Evolutionary conservation across 2,329 filamentous ascomycete genomes (phyloP), one percentile per base, ranked within the genome.

Genomic region (Trichothecium roseum): DNA sequence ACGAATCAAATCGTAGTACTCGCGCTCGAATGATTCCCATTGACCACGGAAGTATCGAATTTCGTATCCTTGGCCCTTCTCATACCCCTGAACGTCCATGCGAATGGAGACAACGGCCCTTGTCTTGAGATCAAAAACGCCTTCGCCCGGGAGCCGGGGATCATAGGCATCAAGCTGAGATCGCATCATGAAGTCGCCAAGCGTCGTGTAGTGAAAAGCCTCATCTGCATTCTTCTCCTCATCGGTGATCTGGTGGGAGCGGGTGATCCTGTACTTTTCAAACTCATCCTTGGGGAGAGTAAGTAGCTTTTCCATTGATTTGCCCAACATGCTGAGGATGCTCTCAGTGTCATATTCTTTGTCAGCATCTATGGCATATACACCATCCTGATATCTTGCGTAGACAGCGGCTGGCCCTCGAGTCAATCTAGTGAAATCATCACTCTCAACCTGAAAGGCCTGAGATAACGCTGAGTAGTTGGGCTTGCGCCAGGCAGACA

Each of bases 101-200:
- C 91, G 85, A 42, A 98, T 84, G 0, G 85, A 81, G 5, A 95
- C 68, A 0, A 96, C 89, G 2, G 91, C 88, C 47, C 93, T 74
- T 0, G 91, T 98, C 63, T 98, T 98, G 40, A 98, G 63, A 56
- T 98, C 91, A 51, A 95, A 98, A 66, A 94, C 88, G 28, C 91
- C 91, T 5, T 81, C 84, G 1, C 91, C 91, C 0, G 89, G 91
- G 7, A 98, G 60, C 34, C 91, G 76, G 10, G 78, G 67, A 53
- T 98, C 91, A 48, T 91, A 64, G 1, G 91, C 91, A 54, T 98
- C 91, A 10, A 98, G 69, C 57, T 98, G 91, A 3, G 91, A 95
- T 29, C 93, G 79, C 78, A 98, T 85, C 54, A 98, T 68, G 47
- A 98, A 87, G 51, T 94, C 83, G 4, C 84, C 84, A 43, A 87